Evolutionary conservation across 495 filamentous ascomycete species (phyloP), one percentile per base, ranked within the genome.

Genomic region (Hypomontagnella submonticulosa): DNA sequence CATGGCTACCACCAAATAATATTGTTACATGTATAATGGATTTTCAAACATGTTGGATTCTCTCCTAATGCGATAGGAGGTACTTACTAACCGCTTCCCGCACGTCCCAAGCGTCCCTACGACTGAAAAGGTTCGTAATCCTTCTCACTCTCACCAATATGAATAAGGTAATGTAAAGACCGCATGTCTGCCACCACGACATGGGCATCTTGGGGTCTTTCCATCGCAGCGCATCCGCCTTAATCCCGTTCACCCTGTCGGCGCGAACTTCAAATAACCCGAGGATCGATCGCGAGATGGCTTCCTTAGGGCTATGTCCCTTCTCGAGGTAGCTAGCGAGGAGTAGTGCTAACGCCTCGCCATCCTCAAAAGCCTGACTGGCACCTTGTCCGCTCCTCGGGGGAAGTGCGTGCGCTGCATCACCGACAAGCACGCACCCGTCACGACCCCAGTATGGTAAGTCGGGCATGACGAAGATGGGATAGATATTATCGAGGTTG

Each of bases 391-490:
- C 77, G 0, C 72, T 73, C 19, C 77, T 77, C 4, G 80, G 79
- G 0, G 78, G 72, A 63, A 80, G 74, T 8, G 80, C 81, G 59
- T 83, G 80, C 0, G 81, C 77, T 4, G 81, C 79, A 66, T 82
- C 80, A 11, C 79, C 78, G 8, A 80, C 70, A 20, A 83, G 72
- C 12, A 80, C 70, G 36, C 48, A 47, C 0, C 79, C 76, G 56
- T 76, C 68, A 4, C 73, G 67, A 32, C 76, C 74, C 82, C 81
- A 86, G 10, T 71, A 76, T 6, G 81, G 80, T 23, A 87, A 77
- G 18, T 76, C 70, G 4, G 80, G 80, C 3, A 78, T 71, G 4
- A 79, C 82, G 80, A 82, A 87, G 8, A 78, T 83, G 16, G 84
- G 84, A 61, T 85, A 86, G 57, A 86, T 76, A 62, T 68, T 79